Evolutionary conservation across 768 basidiomycete genomes (phyloP), one percentile per base, ranked within the genome.

Genomic region (Naganishia kalamii): DNA sequence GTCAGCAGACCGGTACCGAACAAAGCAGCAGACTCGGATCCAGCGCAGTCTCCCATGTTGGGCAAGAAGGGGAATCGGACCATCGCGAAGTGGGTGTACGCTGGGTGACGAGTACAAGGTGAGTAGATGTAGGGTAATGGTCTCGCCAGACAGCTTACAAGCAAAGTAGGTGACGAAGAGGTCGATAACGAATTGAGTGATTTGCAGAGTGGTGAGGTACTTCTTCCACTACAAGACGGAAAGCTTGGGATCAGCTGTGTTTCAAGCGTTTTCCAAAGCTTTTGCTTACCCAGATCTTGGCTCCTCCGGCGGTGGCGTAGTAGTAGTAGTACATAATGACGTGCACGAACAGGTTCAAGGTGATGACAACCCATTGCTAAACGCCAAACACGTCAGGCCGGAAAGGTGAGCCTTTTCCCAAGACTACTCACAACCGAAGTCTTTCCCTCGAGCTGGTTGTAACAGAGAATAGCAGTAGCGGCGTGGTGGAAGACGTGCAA

Each of bases 311-410:
- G 57, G 96, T 97, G 27, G 92, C 92, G 80, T 88, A 98, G 81
- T 99, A 99, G 81, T 99, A 99, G 80, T 98, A 99, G 81, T 99
- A 98, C 96, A 99, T 99, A 73, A 96, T 80, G 76, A 98, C 93
- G 80, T 99, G 96, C 52, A 98, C 94, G 63, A 83, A 79, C 66
- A 98, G 82, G 81, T 98, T 98, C 69, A 96, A 84, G 50, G 82
- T 80, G 79, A 98, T 98, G 68, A 92, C 89, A 67, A 92, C 85
- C 96, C 96, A 99, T 69, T 94, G 97, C 92, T 93, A 68, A n/a
- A 13, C 51, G 29, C 32, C 6, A 50, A 50, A 59, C 29, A 27
- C 1, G 62, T 67, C 37, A 68, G 61, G 17, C 27, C 15, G 33
- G 43, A 12, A 8, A 13, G 17, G 57, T n/a, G 19, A 40, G 65